Base-by-base conservation (phyloP, 177 flowering plant genomes). In the Vitis hybrid region DNA sequence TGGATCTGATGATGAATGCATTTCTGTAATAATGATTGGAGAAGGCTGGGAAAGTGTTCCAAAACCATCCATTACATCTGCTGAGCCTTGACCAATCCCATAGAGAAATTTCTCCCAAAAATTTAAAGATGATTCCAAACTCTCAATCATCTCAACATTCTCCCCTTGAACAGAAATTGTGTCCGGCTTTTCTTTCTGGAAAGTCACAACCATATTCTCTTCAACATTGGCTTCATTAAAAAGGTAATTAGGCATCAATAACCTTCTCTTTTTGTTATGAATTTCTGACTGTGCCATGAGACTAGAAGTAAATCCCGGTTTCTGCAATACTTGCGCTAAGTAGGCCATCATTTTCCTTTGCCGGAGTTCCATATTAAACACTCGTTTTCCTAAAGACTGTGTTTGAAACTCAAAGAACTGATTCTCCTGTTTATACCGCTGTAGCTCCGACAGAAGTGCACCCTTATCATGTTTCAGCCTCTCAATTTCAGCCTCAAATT, bases 261-360 rank as follows among this genome's bases (percentile, higher is more conserved):
- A 66, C 62, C 89, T 84, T 75, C 97, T 86, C 81, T 76, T 92
- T 73, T 85, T 90, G 78, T 66, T 82, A 31, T 81, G 79, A 31
- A 38, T 69, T 76, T 82, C 84, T 2, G 83, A 66, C 54, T 80
- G 84, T 20, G 82, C 83, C 53, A 71, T 60, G 9, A 85, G 68
- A 15, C 61, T 66, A 2, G 85, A 80, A 14, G 73, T 64, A 64
- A 81, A 70, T 4, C 76, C 83, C 0, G 89, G 92, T 67, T 79
- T 89, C 62, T 83, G 75, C 70, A 89, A 22, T 51, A 72, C 57
- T 47, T 76, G 82, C 22, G 81, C 81, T 70, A 91, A 66, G 69
- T 75, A 80, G 9, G 78, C 44, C 58, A 80, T 69, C 78, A 89
- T 68, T 51, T 85, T 78, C 54, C 70, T 66, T 71, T 90, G 95